Evolutionary conservation across 2,329 filamentous ascomycete species (phyloP).

Genomic region (Xylaria sp.): DNA sequence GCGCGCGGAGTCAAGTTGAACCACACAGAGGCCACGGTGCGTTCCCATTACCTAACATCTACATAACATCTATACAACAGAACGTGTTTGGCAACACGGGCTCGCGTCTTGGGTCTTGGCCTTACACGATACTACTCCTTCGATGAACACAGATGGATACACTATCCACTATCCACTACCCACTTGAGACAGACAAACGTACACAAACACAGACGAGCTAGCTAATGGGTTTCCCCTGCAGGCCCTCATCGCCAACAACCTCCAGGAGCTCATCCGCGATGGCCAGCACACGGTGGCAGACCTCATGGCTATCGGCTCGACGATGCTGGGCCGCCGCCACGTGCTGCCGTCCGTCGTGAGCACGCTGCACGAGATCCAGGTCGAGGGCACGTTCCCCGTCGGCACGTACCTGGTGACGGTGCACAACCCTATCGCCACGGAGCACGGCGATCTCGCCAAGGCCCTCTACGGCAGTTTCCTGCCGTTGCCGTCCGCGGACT

Average conservation of each 20-base stretch:
- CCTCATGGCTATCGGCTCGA: constrained; percentile 90
- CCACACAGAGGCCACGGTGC: constrained; percentile 85
- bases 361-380: constrained; percentile 85
- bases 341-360: constrained; percentile 84
- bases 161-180: neutral
- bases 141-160: neutral
- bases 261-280: constrained; percentile 98
- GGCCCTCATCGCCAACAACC: constrained; percentile 86
- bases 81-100: neutral
- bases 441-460: constrained; percentile 86
- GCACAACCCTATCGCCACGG: constrained; percentile 85
- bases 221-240: constrained; percentile 48
- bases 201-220: constrained; percentile 4
- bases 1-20: constrained; percentile 90
- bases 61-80: constrained; percentile 6
- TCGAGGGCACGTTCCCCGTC: constrained; percentile 91
- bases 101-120: constrained; percentile 26
- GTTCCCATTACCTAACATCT: constrained; percentile 40
- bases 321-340: constrained; percentile 92
- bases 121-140: neutral
- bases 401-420: constrained; percentile 96
- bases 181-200: neutral
- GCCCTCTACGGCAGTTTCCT: constrained; percentile 93
- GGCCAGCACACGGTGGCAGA: constrained; percentile 90
- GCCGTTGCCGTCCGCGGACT: constrained; percentile 75